These are phyloP conservation scores for Beauveria asiatica DNA, from an alignment of 2,329 filamentous ascomycete species.

Conservation along the genomic window DNA sequence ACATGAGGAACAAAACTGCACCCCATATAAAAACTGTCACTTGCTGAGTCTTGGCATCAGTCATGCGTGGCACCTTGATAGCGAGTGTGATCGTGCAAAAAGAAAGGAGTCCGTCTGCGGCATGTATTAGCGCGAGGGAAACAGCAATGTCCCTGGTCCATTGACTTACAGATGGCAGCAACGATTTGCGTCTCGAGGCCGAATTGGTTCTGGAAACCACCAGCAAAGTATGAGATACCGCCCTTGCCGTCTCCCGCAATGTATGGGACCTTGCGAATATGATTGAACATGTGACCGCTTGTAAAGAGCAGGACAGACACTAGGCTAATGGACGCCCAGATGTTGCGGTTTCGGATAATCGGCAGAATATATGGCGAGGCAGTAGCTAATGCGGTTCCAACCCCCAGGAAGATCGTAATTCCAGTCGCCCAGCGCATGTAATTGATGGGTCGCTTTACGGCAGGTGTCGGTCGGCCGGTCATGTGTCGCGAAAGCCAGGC, in stretches of 20 bases:
- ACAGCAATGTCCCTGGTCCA: not conserved
- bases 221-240: conserved; percentile 81
- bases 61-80: conserved; percentile 84
- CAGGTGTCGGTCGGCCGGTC: conserved; percentile 66
- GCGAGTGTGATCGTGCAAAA: conserved; percentile 89
- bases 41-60: conserved; percentile 68
- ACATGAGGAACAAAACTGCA: conserved; percentile 67
- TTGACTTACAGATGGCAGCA: conserved; percentile 76
- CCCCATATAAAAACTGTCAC: conserved; percentile 75
- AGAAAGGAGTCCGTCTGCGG: conserved; percentile 58
- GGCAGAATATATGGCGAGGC: conserved; percentile 73
- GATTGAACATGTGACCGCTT: conserved; percentile 98
- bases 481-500: conserved; percentile 72
- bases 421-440: conserved; percentile 65
- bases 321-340: conserved; percentile 87
- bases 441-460: conserved; percentile 79
- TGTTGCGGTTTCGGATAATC: conserved; percentile 77
- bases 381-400: conserved; percentile 59
- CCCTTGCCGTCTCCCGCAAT: conserved; percentile 77
- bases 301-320: conserved; percentile 88
- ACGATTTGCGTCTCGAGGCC: conserved; percentile 94
- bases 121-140: not conserved
- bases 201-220: conserved; percentile 87
- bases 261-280: conserved; percentile 93
- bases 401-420: conserved; percentile 60